Base-by-base conservation (phyloP, 768 basidiomycete genomes). In the Tricholoma sp. region DNA sequence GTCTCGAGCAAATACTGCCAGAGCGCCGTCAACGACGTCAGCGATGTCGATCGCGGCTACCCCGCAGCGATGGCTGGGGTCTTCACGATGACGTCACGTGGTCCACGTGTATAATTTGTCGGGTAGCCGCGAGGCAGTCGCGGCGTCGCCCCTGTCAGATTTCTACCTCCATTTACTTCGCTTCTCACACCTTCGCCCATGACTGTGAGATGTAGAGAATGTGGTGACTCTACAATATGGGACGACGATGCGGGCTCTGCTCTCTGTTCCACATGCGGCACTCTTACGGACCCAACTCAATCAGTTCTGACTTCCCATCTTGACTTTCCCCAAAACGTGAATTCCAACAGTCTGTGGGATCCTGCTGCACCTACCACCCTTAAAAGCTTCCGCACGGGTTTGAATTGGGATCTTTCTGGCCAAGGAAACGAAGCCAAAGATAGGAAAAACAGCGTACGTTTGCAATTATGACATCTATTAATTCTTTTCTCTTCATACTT, bases 221-320 rank as follows among this genome's bases (percentile, higher is more conserved):
- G 89, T 67, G 79, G 76, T 44, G 79, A 72, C 11, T 15, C 63
- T 54, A 81, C 80, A 15, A 68, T 76, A 58, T 83, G 79, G 76
- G 78, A 85, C 69, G 81, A 83, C 61, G 76, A 78, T 32, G 77
- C 79, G 28, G 79, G 77, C 55, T 85, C 86, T 2, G 69, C 76
- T 47, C 82, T 91, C 57, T 92, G 90, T 69, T 80, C 80, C 11
- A 52, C 59, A n/a, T 91, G 90, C 61, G 90, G 86, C 13, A 84
- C 83, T n/a, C 80, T 92, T 17, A 74, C 71, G 9, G 83, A 89
- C 62, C 76, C 88, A 0, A 72, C 77, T 12, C 86, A 85, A 72
- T 76, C 76, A 28, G 70, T 88, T 39, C 80, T 92, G 50, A 75
- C 81, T 7, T 73, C 78, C 20, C 74, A 80, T 59, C 60, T 64